Percentiles rank a stretch among this genome's conserved stretches.
Evolutionary conservation across 305 asterid genomes (phyloP).

Genomic region (Plantago lanceolata): DNA sequence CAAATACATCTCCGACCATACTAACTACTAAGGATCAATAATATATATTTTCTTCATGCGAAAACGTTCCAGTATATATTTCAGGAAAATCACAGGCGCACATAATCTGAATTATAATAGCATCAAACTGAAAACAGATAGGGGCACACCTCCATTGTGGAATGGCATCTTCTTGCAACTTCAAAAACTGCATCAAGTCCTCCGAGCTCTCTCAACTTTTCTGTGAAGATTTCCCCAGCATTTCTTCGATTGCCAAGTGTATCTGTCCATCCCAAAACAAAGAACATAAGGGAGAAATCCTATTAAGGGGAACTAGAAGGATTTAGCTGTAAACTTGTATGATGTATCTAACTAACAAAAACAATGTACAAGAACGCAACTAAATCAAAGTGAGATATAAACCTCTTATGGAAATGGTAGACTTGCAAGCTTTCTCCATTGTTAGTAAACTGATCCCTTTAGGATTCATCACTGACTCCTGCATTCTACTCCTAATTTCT

Average conservation of each 20-base stretch:
- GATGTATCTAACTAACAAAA: too few species aligned
- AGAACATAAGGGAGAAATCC: constrained; percentile 13
- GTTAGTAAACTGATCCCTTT: constrained; percentile 78
- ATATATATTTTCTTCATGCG: background rate
- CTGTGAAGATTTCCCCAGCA: constrained; percentile 75
- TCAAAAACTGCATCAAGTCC: constrained; percentile 88
- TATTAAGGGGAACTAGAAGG: constrained; percentile 5
- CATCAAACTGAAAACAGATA: constrained; percentile 30
- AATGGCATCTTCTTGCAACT: constrained; percentile 72
- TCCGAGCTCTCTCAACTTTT: constrained; percentile 74
- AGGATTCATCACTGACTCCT: constrained; percentile 64
- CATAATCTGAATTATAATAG: constrained; percentile 7
- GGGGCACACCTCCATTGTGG: constrained; percentile 65
- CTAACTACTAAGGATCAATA: constrained; percentile 2
- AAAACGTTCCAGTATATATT: constrained; percentile 1
- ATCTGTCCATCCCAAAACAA: constrained; percentile 39
- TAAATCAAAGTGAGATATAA: constrained; percentile 22
- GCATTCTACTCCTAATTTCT: constrained; percentile 49
- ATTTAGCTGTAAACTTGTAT: too few species aligned
- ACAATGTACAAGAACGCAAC: background rate
- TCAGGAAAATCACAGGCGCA: constrained; percentile 4
- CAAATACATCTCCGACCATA: constrained; percentile 11
- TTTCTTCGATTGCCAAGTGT: constrained; percentile 53
- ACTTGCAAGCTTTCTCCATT: constrained; percentile 83
- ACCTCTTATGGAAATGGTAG: constrained; percentile 82